Percentiles rank a stretch among this genome's conserved stretches.
phyloP scores from a whole-genome alignment of 176 grass and related monocot species.

The Neostapfia colusana region DNA sequence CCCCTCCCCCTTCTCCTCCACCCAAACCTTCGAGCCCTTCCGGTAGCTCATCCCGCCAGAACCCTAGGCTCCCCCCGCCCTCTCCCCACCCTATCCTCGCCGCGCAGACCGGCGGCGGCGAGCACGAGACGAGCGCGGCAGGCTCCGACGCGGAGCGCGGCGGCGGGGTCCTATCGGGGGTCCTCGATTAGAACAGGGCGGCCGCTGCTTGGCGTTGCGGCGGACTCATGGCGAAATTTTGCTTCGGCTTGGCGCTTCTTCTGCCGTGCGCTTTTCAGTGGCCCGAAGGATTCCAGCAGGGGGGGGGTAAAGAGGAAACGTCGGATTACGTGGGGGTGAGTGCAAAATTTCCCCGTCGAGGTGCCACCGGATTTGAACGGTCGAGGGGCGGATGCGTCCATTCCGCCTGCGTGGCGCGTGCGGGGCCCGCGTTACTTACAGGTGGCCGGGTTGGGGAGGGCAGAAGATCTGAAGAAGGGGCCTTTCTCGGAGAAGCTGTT shows the following conservation, averaged over 20 bases:
- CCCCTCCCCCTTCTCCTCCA: constrained; percentile 83
- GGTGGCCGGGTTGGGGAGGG: not conserved
- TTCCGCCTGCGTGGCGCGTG: constrained; percentile 33
- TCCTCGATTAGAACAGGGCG: constrained; percentile 32
- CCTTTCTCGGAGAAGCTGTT: not conserved
- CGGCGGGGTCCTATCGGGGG: constrained; percentile 31
- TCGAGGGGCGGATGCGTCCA: constrained; percentile 15
- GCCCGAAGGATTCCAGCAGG: not conserved
- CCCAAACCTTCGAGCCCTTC: constrained; percentile 92
- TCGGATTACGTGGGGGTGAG: not conserved
- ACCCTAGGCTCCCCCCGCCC: constrained; percentile 39
- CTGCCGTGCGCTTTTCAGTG: constrained; percentile 40
- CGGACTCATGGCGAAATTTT: constrained; percentile 49
- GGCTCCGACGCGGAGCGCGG: not conserved
- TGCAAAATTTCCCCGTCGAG: not conserved
- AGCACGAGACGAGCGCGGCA: constrained; percentile 9
- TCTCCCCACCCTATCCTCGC: constrained; percentile 34
- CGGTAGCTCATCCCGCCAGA: constrained; percentile 77
- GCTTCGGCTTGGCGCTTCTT: constrained; percentile 66
- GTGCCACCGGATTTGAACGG: constrained; percentile 54
- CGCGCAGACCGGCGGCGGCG: constrained; percentile 4
- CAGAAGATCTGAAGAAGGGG: no score
- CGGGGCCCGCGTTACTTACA: not conserved
- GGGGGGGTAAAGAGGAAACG: not conserved
- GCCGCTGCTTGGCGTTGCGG: constrained; percentile 28